These are phyloP conservation scores for Verticillium dahliae DNA, from an alignment of 2,329 filamentous ascomycete genomes.

Conservation along the genomic window DNA sequence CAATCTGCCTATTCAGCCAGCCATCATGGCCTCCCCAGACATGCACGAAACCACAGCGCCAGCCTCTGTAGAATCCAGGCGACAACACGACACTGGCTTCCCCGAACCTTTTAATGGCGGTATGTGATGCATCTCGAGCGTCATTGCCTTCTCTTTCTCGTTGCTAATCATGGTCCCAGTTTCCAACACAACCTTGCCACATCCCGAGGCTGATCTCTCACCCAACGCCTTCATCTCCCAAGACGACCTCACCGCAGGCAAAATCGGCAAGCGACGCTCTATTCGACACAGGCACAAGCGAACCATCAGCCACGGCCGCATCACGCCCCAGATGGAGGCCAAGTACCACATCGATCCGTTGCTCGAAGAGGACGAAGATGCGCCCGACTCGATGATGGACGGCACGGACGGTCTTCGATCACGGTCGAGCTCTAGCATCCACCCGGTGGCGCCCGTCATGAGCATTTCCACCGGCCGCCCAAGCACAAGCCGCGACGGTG, in stretches of 20 bases:
- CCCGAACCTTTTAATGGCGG: constrained; percentile 42
- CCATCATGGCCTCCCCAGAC: constrained; percentile 9
- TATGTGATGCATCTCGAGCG: constrained; percentile 18
- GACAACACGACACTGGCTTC: constrained; percentile 41
- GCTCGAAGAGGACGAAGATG: constrained; percentile 13
- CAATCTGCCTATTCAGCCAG: neutral
- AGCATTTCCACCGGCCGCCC: constrained; percentile 8
- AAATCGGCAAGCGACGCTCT: constrained; percentile 34
- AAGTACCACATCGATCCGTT: constrained; percentile 21
- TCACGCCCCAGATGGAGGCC: constrained; percentile 29
- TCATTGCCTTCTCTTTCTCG: neutral
- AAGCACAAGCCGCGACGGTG: constrained; percentile 25
- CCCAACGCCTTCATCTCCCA: constrained; percentile 50
- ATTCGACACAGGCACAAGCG: constrained; percentile 40
- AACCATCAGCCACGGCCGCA: constrained; percentile 39
- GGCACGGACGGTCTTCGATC: neutral
- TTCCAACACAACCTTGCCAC: constrained; percentile 54
- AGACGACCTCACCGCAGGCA: constrained; percentile 41
- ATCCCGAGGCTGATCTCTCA: constrained; percentile 54
- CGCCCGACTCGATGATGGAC: constrained; percentile 5
- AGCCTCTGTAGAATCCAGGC: neutral
- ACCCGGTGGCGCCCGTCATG: constrained; percentile 2
- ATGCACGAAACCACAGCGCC: constrained; percentile 8
- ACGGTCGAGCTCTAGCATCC: constrained; percentile 8
- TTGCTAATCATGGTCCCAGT: constrained; percentile 19